Base-by-base conservation (phyloP, 805 yeast species). In the Hanseniaspora lindneri region DNA sequence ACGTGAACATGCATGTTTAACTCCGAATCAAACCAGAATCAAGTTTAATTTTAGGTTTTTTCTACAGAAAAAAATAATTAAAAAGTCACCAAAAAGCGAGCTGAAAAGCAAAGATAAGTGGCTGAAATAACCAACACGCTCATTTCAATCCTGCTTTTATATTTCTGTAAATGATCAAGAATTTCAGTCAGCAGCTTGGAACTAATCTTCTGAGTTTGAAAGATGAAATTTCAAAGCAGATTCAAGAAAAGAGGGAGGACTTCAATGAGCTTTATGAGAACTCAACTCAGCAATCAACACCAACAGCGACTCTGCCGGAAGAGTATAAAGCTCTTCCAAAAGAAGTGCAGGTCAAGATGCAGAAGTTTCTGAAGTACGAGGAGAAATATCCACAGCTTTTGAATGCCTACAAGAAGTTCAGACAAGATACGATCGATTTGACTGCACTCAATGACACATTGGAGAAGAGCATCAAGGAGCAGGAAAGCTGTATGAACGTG, bases 361-460 rank as follows among this genome's bases (percentile, higher is more conserved):
- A 73, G 49, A 88, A 85, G 66, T 84, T 83, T 58, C 76, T 73
- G 50, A 87, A 86, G 61, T 89, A 88, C 62, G 97, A 89, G 61
- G 82, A 81, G 44, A 87, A 86, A 61, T 89, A 92, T 60, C 98
- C 98, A 0, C 66, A 77, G 37, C 67, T 89, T 14, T 71, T 87
- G 44, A 81, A 81, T 39, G 96, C 97, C 0, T 92, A 85, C 66
- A 83, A 86, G 58, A 43, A 33, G 20, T 37, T 23, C 16, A 21
- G 41, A 24, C 41, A 37, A 37, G 41, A 37, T 24, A 37, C 30
- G 3, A 37, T 37, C 5, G 41, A 37, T 37, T 14, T 24, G n/a
- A 16, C 30, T 24, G 20, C 14, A 17, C 19, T 33, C 7, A 37
- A 34, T n/a, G 43, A 30, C 2, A 17, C 24, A 13, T 20, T 46